phyloP scores from a whole-genome alignment of 176 grass and related monocot genomes.

The Musa beccarii region DNA sequence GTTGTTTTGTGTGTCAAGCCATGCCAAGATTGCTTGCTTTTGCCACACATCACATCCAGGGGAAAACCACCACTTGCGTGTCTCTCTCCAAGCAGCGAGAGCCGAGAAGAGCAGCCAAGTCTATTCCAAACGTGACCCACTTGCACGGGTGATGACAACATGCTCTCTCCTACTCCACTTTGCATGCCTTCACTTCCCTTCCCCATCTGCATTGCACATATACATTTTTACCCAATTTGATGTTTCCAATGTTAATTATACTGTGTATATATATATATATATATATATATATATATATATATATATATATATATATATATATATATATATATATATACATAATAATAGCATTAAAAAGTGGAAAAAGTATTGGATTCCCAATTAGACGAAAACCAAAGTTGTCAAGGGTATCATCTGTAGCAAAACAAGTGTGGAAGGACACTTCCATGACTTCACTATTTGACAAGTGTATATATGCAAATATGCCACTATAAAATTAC shows the following conservation, averaged over 20 bases:
- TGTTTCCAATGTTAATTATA: neutral
- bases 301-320: neutral
- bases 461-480: too few relatives aligned
- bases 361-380: neutral
- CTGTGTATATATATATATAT: too few relatives aligned
- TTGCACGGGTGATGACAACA: neutral
- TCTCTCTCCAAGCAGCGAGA: neutral
- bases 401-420: too few relatives aligned
- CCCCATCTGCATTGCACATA: too few relatives aligned
- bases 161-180: neutral
- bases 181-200: neutral
- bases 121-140: slow-evolving; percentile 4
- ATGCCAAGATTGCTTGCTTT: neutral
- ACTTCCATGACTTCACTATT: too few relatives aligned
- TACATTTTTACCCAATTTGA: neutral
- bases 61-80: neutral
- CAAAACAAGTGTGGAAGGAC: too few relatives aligned
- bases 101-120: neutral
- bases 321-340: neutral
- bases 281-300: neutral
- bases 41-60: neutral
- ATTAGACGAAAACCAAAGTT: too few relatives aligned
- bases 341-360: neutral
- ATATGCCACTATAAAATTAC: too few relatives aligned
- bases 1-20: neutral